Base-by-base conservation (phyloP, 192 early-diverging fungal species). In the Umbelopsis sp. region DNA sequence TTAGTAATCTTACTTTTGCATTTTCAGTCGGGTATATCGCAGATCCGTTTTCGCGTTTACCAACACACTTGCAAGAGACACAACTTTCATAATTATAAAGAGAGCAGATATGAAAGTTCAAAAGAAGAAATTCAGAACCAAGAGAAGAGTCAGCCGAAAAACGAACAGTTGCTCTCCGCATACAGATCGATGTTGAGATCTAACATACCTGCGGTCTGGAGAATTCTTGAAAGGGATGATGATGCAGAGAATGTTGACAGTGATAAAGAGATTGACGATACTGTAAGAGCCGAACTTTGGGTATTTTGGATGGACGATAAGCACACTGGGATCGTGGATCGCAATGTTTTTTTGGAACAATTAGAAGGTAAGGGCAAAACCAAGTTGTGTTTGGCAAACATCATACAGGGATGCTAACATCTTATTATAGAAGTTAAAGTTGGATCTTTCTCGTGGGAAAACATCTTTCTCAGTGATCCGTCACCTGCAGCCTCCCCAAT, bases 261-360 rank as follows among this genome's bases (percentile, higher is more conserved):
- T 7, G 18, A 16, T 11, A 61, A 61, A 0, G 55, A 61, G 27
- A n/a, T 30, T 13, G 55, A 61, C 18, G 55, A 61, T 11, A 61
- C 2, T 55, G 3, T 73, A 8, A 52, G 20, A 10, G 49, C 73
- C 10, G 76, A 77, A 23, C 35, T 77, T 10, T 77, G 76, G 76
- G 76, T 77, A n/a, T 77, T 77, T 58, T 77, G 76, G 76, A 73
- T 77, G 51, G 76, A 77, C 35, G 76, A 77, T 30, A 67, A 66
- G 48, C 76, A 77, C 18, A 77, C 76, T 9, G 76, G 76, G 0
- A 66, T 51, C 6, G 72, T 77, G 23, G 76, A 77, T 49, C 33
- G 53, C 10, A 73, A 69, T 47, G 15, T 33, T 15, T 49, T 41
- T 21, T 46, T 77, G 33, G 49, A 69, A 4, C 33, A 35, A 15